These are phyloP conservation scores for Trypanosoma mega DNA, from an alignment of 208 protist genomes.

Conservation along the genomic window DNA sequence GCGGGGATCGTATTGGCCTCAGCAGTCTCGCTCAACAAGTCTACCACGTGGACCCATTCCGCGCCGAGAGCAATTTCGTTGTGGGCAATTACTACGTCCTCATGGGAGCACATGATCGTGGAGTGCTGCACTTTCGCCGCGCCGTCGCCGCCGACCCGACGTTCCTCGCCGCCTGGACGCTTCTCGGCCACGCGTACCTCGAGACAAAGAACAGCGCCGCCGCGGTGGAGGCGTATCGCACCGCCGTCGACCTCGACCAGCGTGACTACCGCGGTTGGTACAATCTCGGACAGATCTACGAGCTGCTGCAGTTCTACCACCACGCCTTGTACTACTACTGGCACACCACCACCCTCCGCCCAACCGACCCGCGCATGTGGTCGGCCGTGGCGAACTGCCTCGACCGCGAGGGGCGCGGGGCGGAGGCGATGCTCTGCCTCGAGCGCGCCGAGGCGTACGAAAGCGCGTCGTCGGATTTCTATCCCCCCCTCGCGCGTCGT, in stretches of 20 bases:
- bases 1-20: constrained; percentile 81
- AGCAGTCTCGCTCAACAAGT: constrained; percentile 92
- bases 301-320: constrained; percentile 93
- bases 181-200: constrained; percentile 97
- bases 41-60: constrained; percentile 92
- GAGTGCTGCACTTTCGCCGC: constrained; percentile 94
- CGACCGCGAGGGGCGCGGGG: constrained; percentile 64
- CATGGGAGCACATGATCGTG: constrained; percentile 94
- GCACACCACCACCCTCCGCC: constrained; percentile 91
- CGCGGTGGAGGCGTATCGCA: constrained; percentile 95
- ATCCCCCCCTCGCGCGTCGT: constrained; percentile 63
- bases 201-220: constrained; percentile 94
- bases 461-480: constrained; percentile 32
- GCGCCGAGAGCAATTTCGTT: constrained; percentile 96
- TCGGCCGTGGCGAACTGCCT: constrained; percentile 78
- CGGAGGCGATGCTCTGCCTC: constrained; percentile 71
- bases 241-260: constrained; percentile 91
- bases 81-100: constrained; percentile 98
- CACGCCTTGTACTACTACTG: constrained; percentile 97
- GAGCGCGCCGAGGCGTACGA: constrained; percentile 76
- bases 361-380: constrained; percentile 95
- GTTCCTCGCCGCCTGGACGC: constrained; percentile 94
- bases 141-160: constrained; percentile 83
- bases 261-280: constrained; percentile 97
- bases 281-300: constrained; percentile 97